Percentiles rank a stretch among this genome's conserved stretches.
These are phyloP conservation scores for Chalara sp. DNA, from an alignment of 2,329 filamentous ascomycete species.

Conservation along the genomic window DNA sequence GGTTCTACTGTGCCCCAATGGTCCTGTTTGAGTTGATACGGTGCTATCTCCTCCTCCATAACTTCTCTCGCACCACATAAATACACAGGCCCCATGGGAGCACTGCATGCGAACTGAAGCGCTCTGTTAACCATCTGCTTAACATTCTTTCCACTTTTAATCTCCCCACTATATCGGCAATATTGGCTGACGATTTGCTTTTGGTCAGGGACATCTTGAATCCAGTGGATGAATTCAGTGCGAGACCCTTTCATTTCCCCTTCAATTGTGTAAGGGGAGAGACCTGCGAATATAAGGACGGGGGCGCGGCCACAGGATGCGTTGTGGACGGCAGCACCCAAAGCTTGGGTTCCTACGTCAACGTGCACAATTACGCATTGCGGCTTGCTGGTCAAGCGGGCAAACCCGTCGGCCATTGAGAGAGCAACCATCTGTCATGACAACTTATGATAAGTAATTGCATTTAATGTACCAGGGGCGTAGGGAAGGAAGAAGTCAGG, in stretches of 20 bases:
- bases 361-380: constrained; percentile 53
- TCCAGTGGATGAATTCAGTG: constrained; percentile 75
- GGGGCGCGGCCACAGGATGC: constrained; percentile 63
- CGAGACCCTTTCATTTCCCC: constrained; percentile 63
- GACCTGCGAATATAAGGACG: constrained; percentile 64
- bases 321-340: constrained; percentile 62
- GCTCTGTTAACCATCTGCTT: constrained; percentile 72
- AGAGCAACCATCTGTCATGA: constrained; percentile 56
- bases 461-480: no score
- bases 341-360: constrained; percentile 70
- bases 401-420: constrained; percentile 72
- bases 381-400: constrained; percentile 56
- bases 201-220: constrained; percentile 71
- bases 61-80: constrained; percentile 59
- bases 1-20: constrained; percentile 40
- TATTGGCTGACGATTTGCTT: constrained; percentile 68
- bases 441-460: no score
- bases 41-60: constrained; percentile 63
- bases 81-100: constrained; percentile 65
- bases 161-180: constrained; percentile 63
- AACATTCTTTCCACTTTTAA: constrained; percentile 64
- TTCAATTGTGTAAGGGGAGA: constrained; percentile 67
- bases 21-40: constrained; percentile 49
- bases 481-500: no score
- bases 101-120: constrained; percentile 62